Conservation (phyloP, 495 filamentous ascomycete species). For the Daldinia grandis region DNA sequence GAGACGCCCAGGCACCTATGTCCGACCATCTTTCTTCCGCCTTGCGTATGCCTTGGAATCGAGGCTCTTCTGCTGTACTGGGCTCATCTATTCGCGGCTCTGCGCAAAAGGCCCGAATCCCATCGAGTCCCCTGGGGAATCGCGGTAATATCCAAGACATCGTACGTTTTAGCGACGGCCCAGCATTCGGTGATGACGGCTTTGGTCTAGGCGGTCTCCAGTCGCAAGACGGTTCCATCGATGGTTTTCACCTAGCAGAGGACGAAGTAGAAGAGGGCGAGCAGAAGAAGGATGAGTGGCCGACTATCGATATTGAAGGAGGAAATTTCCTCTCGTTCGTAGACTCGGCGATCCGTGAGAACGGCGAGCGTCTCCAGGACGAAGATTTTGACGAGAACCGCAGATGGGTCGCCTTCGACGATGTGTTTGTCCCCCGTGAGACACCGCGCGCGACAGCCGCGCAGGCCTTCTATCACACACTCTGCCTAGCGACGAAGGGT, state of each 20-base stretch:
- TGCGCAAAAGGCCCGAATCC: conserved; percentile 46
- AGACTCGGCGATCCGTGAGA: conserved; percentile 47
- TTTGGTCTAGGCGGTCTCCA: conserved; percentile 46
- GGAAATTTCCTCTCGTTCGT: conserved; percentile 65
- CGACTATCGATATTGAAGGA: conserved; percentile 51
- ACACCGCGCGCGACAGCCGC: conserved; percentile 69
- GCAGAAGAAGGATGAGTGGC: conserved; percentile 16
- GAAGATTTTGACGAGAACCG: conserved; percentile 49
- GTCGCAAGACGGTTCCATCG: conserved; percentile 34
- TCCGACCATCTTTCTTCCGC: conserved; percentile 53
- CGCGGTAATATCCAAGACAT: conserved; percentile 48
- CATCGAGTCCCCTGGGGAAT: conserved; percentile 51
- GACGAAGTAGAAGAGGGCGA: background rate
- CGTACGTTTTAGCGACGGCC: conserved; percentile 54
- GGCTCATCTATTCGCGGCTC: conserved; percentile 52
- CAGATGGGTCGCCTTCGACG: conserved; percentile 63
- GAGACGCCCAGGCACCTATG: conserved; percentile 48
- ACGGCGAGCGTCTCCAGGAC: conserved; percentile 49
- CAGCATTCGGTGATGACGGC: conserved; percentile 17
- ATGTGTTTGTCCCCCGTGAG: conserved; percentile 63
- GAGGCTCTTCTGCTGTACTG: conserved; percentile 50
- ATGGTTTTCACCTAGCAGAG: conserved; percentile 1
- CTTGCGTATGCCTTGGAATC: conserved; percentile 54
- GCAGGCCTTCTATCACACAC: conserved; percentile 76
- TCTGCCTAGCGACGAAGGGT: conserved; percentile 73